Base-by-base conservation (phyloP, 345 rosid species). In the Nasturtium officinale region DNA sequence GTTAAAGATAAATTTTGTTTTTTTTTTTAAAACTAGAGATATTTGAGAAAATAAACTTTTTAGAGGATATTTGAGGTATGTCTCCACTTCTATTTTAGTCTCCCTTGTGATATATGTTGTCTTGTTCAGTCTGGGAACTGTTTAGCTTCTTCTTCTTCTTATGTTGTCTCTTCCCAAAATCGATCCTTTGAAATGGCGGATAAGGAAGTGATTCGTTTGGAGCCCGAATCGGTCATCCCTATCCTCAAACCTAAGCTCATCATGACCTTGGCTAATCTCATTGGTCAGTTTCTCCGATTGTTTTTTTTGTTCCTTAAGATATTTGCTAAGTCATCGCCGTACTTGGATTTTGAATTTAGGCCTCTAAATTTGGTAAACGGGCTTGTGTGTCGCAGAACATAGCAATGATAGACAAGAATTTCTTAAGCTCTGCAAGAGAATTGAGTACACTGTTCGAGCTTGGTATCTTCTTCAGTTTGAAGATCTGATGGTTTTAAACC, bases 401-500 rank as follows among this genome's bases (percentile, higher is more conserved):
- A 70, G 84, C 69, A 42, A 82, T 61, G 97, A 89, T 65, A 76
- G 90, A 60, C 84, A 84, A 18, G 98, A 91, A 84, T 94, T 91
- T 81, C 77, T 89, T 26, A 94, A 88, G 88, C 85, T 94, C 62
- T 89, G 97, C 79, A 91, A 89, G 89, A 83, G 97, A 82, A 87
- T 87, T 21, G 97, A 94, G 80, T 94, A 91, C 85, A 91, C 96
- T 12, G 86, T 94, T 69, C 89, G 97, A 75, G 98, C 98, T 54
- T 94, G 98, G 98, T 94, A 89, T 80, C 85, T 85, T 77, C 84
- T 94, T 53, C 98, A 89, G 68, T 94, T 94, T 75, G 97, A 94
- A 80, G 96, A 94, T 81, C 78, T 94, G 81, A 89, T 94, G 98
- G 98, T 94, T 75, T 7, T 61, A 21, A 4, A 73, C 45, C 46